A percentile compares a stretch with the other conserved stretches of the same genome.
Evolutionary conservation across 257 asterid genomes (phyloP).

Genomic region (Nicotiana otophora): DNA sequence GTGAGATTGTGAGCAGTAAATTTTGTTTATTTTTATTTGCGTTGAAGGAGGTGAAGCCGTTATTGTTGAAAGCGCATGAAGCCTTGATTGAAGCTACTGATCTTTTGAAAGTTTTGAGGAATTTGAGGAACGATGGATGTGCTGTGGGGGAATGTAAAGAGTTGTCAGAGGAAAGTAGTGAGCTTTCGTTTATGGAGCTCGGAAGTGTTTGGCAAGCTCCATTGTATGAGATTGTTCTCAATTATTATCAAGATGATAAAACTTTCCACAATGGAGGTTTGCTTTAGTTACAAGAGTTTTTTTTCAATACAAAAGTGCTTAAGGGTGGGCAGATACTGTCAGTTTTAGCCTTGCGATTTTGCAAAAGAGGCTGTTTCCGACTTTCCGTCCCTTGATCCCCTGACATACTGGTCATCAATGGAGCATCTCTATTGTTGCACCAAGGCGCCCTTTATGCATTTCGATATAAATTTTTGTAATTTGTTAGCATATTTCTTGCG

Average conservation of each 20-base stretch:
- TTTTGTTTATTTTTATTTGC: not conserved
- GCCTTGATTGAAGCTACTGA: constrained; percentile 44
- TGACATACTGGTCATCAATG: not conserved
- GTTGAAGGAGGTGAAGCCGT: constrained; percentile 53
- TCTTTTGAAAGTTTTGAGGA: constrained; percentile 39
- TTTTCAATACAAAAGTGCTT: not conserved
- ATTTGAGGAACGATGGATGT: constrained; percentile 39
- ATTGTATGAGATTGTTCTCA: constrained; percentile 52
- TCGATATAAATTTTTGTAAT: not conserved
- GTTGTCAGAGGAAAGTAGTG: constrained; percentile 23
- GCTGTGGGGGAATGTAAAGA: constrained; percentile 26
- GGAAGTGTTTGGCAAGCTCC: constrained; percentile 88
- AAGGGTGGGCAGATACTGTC: not conserved
- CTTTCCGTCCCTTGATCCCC: not conserved
- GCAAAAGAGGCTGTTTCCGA: not conserved
- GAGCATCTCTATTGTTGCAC: not conserved
- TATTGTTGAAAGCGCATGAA: constrained; percentile 65
- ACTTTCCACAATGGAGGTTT: constrained; percentile 34
- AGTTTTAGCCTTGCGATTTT: not conserved
- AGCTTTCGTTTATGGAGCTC: constrained; percentile 58
- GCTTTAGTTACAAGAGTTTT: not conserved
- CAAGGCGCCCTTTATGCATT: not conserved
- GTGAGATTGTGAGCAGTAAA: not conserved
- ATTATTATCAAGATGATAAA: constrained; percentile 24
- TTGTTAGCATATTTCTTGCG: not conserved